phyloP scores from a whole-genome alignment of 1,284 basidiomycete genomes.

The Taiwanofungus camphoratus region DNA sequence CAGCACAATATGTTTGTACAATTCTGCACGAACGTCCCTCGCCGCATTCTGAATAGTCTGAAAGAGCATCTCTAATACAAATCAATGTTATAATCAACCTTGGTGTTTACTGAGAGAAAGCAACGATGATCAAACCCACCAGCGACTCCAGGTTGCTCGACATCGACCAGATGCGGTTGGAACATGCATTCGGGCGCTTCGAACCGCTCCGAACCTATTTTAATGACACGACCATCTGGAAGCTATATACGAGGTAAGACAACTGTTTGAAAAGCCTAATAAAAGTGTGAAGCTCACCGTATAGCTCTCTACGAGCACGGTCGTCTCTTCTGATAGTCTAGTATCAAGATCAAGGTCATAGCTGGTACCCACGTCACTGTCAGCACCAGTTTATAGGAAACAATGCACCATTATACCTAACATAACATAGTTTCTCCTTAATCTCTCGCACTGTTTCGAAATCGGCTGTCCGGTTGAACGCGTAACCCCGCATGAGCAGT shows the following conservation, averaged over 20 bases:
- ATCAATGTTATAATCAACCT: no score
- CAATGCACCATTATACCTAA: slow-evolving; percentile 51
- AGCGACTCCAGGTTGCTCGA: slow-evolving; percentile 96
- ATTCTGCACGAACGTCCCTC: slow-evolving; percentile 84
- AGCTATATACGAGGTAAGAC: slow-evolving; percentile 50
- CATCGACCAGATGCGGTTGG: slow-evolving; percentile 96
- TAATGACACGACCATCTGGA: slow-evolving; percentile 94
- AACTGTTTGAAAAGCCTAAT: no score
- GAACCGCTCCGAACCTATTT: slow-evolving; percentile 98
- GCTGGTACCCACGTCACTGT: slow-evolving; percentile 33
- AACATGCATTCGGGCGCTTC: slow-evolving; percentile 99
- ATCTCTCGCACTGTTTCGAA: slow-evolving; percentile 98
- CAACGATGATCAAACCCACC: slow-evolving; percentile 41
- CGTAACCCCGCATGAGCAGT: slow-evolving; percentile 96
- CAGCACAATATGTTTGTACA: slow-evolving; percentile 98
- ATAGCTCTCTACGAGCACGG: slow-evolving; percentile 93
- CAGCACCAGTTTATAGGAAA: background rate
- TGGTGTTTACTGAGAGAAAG: no score
- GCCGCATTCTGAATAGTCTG: slow-evolving; percentile 92
- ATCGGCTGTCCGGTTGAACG: slow-evolving; percentile 98
- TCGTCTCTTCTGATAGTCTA: slow-evolving; percentile 92
- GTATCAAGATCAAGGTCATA: slow-evolving; percentile 97
- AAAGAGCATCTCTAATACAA: slow-evolving; percentile 96
- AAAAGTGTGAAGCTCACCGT: slow-evolving; percentile 63
- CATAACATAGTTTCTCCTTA: slow-evolving; percentile 98